phyloP scores from a whole-genome alignment of 345 rosid genomes.

The Eutrema heterophyllum region DNA sequence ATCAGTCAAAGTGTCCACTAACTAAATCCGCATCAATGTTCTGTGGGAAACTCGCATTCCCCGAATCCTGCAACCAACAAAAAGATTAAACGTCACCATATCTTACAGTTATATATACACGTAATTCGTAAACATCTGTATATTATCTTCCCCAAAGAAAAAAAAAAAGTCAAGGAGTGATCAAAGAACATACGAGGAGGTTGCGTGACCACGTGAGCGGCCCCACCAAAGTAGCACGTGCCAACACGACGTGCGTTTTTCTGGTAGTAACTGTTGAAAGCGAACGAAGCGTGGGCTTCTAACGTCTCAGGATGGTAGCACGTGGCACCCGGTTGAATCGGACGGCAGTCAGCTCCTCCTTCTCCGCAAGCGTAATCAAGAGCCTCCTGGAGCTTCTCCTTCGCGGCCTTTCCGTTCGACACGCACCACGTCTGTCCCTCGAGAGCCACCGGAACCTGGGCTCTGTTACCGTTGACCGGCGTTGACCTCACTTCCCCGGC shows the following conservation, averaged over 20 bases:
- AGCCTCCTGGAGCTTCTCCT: constrained; percentile 52
- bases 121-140: not conserved
- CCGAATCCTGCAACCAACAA: constrained; percentile 40
- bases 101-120: not conserved
- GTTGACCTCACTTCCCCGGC: not conserved
- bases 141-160: not conserved
- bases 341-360: constrained; percentile 85
- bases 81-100: not conserved
- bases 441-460: constrained; percentile 22
- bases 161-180: not conserved
- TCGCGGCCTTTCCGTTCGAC: constrained; percentile 41
- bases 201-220: constrained; percentile 64
- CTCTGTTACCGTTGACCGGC: constrained; percentile 26
- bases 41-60: constrained; percentile 48
- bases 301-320: constrained; percentile 60
- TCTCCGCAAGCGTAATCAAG: constrained; percentile 83
- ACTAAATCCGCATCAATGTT: constrained; percentile 19
- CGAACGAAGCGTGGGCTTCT: constrained; percentile 82
- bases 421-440: constrained; percentile 79
- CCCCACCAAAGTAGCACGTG: constrained; percentile 67
- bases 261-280: constrained; percentile 89
- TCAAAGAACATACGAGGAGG: constrained; percentile 51
- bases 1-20: not conserved
- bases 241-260: constrained; percentile 58
- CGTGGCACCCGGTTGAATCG: constrained; percentile 67